A percentile compares a stretch with the other conserved stretches of the same genome.
These are phyloP conservation scores for Fusarium coicis DNA, from an alignment of 2,329 filamentous ascomycete species.

Conservation along the genomic window DNA sequence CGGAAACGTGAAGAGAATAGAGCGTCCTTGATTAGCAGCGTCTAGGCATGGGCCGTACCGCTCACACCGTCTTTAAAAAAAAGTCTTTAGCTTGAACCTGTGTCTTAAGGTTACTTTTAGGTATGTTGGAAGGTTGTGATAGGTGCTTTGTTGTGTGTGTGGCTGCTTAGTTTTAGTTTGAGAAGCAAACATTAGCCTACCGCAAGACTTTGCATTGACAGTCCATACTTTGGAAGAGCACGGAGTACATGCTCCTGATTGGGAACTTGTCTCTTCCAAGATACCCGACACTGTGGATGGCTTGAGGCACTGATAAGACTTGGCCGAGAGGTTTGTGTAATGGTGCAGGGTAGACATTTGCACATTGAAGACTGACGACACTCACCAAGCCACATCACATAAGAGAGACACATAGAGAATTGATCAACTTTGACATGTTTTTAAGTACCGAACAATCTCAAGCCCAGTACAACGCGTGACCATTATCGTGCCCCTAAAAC, in stretches of 20 bases:
- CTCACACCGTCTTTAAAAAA: conserved; percentile 12
- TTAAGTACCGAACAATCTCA: conserved; percentile 16
- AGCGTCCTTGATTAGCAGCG: not conserved
- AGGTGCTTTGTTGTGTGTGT: not conserved
- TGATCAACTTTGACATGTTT: conserved; percentile 24
- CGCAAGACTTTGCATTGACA: not conserved
- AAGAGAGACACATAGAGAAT: not conserved
- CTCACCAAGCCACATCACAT: not conserved
- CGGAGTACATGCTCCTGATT: not conserved
- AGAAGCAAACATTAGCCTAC: not conserved
- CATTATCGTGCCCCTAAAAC: conserved; percentile 36
- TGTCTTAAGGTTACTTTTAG: not conserved
- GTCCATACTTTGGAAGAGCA: not conserved
- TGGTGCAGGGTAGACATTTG: not conserved
- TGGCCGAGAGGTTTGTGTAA: not conserved
- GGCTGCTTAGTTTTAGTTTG: not conserved
- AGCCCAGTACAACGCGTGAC: conserved; percentile 21
- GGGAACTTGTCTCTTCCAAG: not conserved
- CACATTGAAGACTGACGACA: no score
- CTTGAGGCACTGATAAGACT: not conserved
- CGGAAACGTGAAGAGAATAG: no score
- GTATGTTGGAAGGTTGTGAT: not conserved
- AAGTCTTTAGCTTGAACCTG: not conserved
- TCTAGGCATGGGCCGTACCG: conserved; percentile 35
- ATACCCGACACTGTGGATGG: not conserved